phyloP scores from a whole-genome alignment of 1,139 yeast genomes.

The Blastobotrys capitulatus region DNA sequence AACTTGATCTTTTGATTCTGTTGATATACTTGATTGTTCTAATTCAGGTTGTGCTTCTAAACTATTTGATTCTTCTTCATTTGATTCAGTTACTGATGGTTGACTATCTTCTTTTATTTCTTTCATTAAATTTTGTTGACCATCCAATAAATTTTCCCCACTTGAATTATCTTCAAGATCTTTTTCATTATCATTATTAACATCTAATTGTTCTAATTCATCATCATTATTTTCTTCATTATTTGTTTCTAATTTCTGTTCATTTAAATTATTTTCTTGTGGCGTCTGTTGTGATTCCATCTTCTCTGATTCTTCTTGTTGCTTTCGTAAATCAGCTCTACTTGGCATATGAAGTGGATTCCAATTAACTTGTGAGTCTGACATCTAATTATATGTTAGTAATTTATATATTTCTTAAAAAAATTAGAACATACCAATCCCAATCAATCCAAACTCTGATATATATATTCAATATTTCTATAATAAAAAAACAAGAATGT shows the following conservation, averaged over 20 bases:
- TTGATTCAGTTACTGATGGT: too few relatives aligned
- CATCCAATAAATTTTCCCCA: background rate
- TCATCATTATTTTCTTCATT: background rate
- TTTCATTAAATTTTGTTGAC: background rate
- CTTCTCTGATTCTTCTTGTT: background rate
- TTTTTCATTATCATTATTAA: background rate
- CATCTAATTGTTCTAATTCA: background rate
- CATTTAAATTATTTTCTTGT: background rate
- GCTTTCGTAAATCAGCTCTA: constrained; percentile 5
- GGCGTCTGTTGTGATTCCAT: background rate
- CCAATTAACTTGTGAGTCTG: constrained; percentile 14
- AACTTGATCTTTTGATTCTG: background rate
- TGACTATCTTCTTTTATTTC: background rate
- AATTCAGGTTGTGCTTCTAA: constrained; percentile 1
- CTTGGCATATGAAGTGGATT: constrained; percentile 19
- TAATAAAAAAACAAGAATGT: too few relatives aligned
- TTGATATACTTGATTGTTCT: background rate
- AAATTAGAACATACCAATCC: background rate
- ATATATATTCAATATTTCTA: too few relatives aligned
- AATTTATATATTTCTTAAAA: too few relatives aligned
- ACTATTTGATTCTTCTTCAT: background rate
- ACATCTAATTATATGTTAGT: background rate
- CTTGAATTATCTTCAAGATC: background rate
- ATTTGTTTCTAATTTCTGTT: background rate
- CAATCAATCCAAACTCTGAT: background rate